These are phyloP conservation scores for Pisolithus orientalis DNA, from an alignment of 768 basidiomycete genomes.

Conservation along the genomic window DNA sequence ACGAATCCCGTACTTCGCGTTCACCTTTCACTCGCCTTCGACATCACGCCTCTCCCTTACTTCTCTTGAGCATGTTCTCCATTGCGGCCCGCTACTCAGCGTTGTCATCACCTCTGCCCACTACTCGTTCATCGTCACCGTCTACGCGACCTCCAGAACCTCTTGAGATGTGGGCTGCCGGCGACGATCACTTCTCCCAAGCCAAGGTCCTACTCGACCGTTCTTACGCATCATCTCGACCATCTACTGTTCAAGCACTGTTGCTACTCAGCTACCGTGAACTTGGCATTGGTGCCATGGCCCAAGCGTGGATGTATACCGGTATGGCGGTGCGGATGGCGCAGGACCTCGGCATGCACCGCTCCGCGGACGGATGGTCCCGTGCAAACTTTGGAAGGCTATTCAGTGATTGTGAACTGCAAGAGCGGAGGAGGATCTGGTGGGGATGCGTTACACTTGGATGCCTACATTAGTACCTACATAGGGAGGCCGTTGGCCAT, in stretches of 20 bases:
- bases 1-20: slow-evolving; percentile 15
- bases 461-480: slow-evolving; percentile 74
- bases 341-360: slow-evolving; percentile 81
- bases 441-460: slow-evolving; percentile 75
- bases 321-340: slow-evolving; percentile 94
- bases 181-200: slow-evolving; percentile 61
- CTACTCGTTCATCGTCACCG: slow-evolving; percentile 24
- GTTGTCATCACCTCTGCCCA: slow-evolving; percentile 17
- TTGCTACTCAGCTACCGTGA: slow-evolving; percentile 81
- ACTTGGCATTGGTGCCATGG: slow-evolving; percentile 86
- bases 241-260: slow-evolving; percentile 73
- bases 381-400: slow-evolving; percentile 49
- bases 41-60: slow-evolving; percentile 52
- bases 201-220: slow-evolving; percentile 64
- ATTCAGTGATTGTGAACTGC: slow-evolving; percentile 56
- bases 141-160: slow-evolving; percentile 37
- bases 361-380: slow-evolving; percentile 74
- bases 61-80: slow-evolving; percentile 80
- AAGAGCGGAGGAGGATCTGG: slow-evolving; percentile 71
- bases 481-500: slow-evolving; percentile 76
- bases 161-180: slow-evolving; percentile 73
- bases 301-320: slow-evolving; percentile 78
- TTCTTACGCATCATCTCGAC: slow-evolving; percentile 63
- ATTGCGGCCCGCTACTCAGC: slow-evolving; percentile 68
- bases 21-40: slow-evolving; percentile 36